Conservation (phyloP, 2,329 filamentous ascomycete genomes). For the Hypoxylon sp. region DNA sequence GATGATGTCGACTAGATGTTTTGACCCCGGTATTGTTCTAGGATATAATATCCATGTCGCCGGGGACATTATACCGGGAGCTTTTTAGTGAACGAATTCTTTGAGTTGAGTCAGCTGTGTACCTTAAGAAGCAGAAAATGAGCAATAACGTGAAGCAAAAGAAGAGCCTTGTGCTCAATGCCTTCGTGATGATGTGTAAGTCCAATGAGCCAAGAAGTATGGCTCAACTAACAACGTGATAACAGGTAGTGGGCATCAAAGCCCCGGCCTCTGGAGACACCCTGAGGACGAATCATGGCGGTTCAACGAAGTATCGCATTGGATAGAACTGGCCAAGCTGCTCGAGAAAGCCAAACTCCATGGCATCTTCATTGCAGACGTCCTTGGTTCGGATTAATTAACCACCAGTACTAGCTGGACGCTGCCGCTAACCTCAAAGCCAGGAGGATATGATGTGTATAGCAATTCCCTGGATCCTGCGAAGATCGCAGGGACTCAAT, state of each 20-base stretch:
- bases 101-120: no score
- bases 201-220: background rate
- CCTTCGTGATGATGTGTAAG: constrained; percentile 59
- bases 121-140: no score
- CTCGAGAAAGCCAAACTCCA: constrained; percentile 71
- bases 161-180: constrained; percentile 60
- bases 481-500: constrained; percentile 70
- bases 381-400: constrained; percentile 52
- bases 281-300: constrained; percentile 65
- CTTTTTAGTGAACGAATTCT: no score
- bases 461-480: constrained; percentile 66
- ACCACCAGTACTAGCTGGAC: constrained; percentile 12
- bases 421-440: background rate
- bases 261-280: constrained; percentile 56
- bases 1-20: constrained; percentile 2
- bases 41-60: background rate
- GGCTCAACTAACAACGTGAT: constrained; percentile 23
- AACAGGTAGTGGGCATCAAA: constrained; percentile 55
- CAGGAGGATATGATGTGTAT: constrained; percentile 75
- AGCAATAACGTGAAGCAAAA: constrained; percentile 42
- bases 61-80: no score
- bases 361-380: constrained; percentile 72
- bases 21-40: constrained; percentile 2
- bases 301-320: constrained; percentile 69
- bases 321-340: constrained; percentile 70